Evolutionary conservation across 257 asterid genomes (phyloP).

Genomic region (Scutellaria baicalensis): DNA sequence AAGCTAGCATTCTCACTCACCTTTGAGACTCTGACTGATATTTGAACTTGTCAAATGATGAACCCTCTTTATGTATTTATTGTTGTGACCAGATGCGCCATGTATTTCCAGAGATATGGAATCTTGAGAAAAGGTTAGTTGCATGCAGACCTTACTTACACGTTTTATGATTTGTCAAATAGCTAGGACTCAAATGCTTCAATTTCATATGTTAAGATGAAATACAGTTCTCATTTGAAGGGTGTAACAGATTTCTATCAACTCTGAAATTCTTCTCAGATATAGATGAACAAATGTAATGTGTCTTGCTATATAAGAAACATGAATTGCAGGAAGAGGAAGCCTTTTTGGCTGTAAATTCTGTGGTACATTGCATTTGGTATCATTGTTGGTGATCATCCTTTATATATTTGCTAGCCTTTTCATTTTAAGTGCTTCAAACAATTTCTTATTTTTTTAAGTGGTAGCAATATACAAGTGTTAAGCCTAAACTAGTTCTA

Average conservation of each 20-base stretch:
- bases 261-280: neutral
- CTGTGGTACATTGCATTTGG: neutral
- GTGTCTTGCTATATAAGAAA: neutral
- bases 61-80: conserved; percentile 6
- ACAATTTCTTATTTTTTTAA: neutral
- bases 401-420: neutral
- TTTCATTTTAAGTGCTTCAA: conserved; percentile 6
- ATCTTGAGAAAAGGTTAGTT: conserved; percentile 73
- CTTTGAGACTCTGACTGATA: conserved; percentile 9
- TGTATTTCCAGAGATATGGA: conserved; percentile 87
- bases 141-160: neutral
- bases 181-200: neutral
- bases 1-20: neutral
- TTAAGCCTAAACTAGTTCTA: neutral
- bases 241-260: neutral
- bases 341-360: conserved; percentile 1
- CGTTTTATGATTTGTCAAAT: neutral
- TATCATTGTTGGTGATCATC: neutral
- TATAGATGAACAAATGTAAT: neutral
- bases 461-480: neutral
- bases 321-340: neutral
- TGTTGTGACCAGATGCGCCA: conserved; percentile 64
- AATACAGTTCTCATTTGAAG: neutral
- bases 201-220: neutral
- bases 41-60: conserved; percentile 6